These are phyloP conservation scores for Ulmus americana DNA, from an alignment of 331 rosid genomes.

Conservation along the genomic window DNA sequence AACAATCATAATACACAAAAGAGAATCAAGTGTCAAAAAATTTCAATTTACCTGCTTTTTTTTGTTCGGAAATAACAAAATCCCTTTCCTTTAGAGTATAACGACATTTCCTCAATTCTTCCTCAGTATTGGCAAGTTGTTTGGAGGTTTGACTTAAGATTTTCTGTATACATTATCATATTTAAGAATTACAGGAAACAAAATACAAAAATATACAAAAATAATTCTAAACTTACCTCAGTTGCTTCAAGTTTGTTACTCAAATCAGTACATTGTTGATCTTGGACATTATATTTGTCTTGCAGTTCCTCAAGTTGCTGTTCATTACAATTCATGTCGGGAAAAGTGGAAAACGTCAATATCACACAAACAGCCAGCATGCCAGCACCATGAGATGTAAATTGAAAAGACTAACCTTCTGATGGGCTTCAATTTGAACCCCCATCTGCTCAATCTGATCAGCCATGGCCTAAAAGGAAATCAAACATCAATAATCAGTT, in stretches of 20 bases:
- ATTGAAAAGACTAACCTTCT: conserved; percentile 54
- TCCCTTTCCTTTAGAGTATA: conserved; percentile 61
- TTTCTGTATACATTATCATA: conserved; percentile 34
- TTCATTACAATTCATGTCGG: conserved; percentile 16
- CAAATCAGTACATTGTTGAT: conserved; percentile 60
- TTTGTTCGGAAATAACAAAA: conserved; percentile 71
- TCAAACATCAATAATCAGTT: not conserved
- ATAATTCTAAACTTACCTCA: conserved; percentile 44
- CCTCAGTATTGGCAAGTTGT: conserved; percentile 54
- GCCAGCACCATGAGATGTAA: too few species aligned
- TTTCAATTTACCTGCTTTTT: conserved; percentile 59
- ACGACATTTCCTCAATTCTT: conserved; percentile 61
- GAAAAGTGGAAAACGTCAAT: conserved; percentile 6
- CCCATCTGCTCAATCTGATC: conserved; percentile 91
- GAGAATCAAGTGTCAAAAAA: not conserved
- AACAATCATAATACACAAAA: not conserved
- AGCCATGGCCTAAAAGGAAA: conserved; percentile 59
- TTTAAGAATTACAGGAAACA: conserved; percentile 8
- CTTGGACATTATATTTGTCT: conserved; percentile 51
- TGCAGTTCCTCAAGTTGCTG: conserved; percentile 79
- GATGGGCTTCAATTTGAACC: conserved; percentile 49
- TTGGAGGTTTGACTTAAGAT: conserved; percentile 51
- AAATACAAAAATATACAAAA: conserved; percentile 5
- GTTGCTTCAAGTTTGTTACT: conserved; percentile 63
- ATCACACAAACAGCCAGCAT: not conserved